Conservation (phyloP, 495 filamentous ascomycete species). For the Penicillium taxi region DNA sequence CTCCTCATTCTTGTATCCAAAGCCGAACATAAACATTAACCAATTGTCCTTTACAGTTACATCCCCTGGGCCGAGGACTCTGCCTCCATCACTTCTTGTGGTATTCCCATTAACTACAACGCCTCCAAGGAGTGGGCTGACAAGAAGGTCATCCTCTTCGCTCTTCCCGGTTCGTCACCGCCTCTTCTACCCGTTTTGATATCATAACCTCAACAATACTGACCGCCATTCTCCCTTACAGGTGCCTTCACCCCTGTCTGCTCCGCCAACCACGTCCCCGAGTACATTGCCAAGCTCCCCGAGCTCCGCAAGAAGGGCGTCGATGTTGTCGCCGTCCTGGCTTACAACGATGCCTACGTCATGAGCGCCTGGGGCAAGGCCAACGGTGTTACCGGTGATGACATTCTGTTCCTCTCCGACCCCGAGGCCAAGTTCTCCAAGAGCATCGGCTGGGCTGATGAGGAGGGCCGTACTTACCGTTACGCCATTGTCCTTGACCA, state of each 20-base stretch:
- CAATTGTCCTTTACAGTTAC: constrained; percentile 49
- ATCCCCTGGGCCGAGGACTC: constrained; percentile 59
- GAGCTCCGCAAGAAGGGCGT: constrained; percentile 78
- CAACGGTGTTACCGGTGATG: constrained; percentile 70
- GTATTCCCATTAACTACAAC: constrained; percentile 69
- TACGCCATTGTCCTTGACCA: constrained; percentile 86
- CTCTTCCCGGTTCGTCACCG: constrained; percentile 59
- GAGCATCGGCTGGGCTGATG: constrained; percentile 72
- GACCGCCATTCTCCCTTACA: constrained; percentile 30
- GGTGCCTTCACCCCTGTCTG: constrained; percentile 90
- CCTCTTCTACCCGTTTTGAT: constrained; percentile 20
- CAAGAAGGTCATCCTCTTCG: constrained; percentile 89
- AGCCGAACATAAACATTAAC: constrained; percentile 8
- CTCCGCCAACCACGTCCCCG: constrained; percentile 77
- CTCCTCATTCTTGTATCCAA: neutral
- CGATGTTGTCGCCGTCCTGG: constrained; percentile 75
- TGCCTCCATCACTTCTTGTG: constrained; percentile 62
- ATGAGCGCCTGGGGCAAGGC: constrained; percentile 97
- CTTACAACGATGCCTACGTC: constrained; percentile 85
- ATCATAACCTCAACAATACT: constrained; percentile 10
- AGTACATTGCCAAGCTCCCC: constrained; percentile 67
- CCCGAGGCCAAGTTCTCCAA: constrained; percentile 68
- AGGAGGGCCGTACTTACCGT: constrained; percentile 63
- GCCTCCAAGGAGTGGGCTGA: constrained; percentile 77
- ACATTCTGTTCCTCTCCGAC: constrained; percentile 84